Evolutionary conservation across 2,329 filamentous ascomycete genomes (phyloP), one percentile per base, ranked within the genome.

Genomic region (Curvularia sp.): DNA sequence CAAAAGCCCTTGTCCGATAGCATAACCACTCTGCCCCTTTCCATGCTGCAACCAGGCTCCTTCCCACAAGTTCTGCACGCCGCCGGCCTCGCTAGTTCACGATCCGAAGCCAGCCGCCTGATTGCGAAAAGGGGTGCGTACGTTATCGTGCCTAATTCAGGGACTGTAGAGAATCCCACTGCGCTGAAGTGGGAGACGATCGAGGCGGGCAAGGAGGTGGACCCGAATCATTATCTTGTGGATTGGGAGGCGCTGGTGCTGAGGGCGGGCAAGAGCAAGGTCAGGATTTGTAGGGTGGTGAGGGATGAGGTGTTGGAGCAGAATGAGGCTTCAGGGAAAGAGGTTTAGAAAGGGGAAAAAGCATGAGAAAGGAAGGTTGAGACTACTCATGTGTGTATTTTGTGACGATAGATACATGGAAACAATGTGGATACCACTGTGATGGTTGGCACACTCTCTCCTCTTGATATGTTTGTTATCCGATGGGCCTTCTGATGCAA

Each of bases 161-260:
- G 76, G 68, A 74, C 33, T 75, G 80, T 51, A 4, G 72, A 71
- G 8, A 63, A 65, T 1, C 70, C 71, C 2, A 64, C 66, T 0
- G 83, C 80, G 15, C 82, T 92, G 26, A 80, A 82, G 26, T 93
- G 87, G 80, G 85, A 83, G 8, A 83, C 84, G 1, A 83, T 91
- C n/a, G 86, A 86, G 70, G 76, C 83, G 22, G 87, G 86, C 83
- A 84, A 80, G 64, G 79, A 82, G 0, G 76, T 81, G 24, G 84
- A 89, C 53, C 88, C 86, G 0, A 70, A 80, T 57, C 84, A 86
- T 55, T 90, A 80, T 53, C 73, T 87, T 35, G 83, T 91, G 18
- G 85, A 88, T 60, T 85, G 76, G 28, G 76, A 82, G 1, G 69
- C 84, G 2, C 64, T 89, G n/a, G 80, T 88, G 8, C 63, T 88